A percentile compares a stretch with the other conserved stretches of the same genome.
Evolutionary conservation across 208 protist genomes (phyloP).

Genomic region (Trypanosoma rangeli): DNA sequence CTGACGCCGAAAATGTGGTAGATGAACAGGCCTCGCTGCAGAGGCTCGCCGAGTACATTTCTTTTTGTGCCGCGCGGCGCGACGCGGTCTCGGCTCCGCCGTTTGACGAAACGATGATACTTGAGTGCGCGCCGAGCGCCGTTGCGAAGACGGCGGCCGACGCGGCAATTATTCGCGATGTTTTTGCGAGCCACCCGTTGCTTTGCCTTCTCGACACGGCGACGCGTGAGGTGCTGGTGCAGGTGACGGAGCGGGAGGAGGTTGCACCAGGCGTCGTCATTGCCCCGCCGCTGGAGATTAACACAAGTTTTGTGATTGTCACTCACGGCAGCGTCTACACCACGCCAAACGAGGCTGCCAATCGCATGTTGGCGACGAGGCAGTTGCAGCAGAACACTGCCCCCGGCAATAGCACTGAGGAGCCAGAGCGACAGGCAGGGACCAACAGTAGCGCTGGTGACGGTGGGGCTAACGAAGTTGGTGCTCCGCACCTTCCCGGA

Average conservation of each 20-base stretch:
- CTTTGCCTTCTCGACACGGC: neutral
- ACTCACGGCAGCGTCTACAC: neutral
- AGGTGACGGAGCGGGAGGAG: constrained; percentile 1
- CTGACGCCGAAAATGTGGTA: neutral
- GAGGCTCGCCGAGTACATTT: neutral
- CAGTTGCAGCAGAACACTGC: neutral
- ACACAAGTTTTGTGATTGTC: neutral
- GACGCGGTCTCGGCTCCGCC: neutral
- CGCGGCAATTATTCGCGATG: neutral
- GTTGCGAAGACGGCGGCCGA: neutral
- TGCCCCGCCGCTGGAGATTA: neutral
- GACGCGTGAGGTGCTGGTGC: neutral
- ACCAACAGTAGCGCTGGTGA: neutral
- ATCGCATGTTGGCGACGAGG: neutral
- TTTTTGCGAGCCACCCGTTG: neutral
- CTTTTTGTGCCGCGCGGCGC: too few species aligned
- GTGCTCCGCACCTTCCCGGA: neutral
- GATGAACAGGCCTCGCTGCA: neutral
- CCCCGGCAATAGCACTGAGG: too few species aligned
- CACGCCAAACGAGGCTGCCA: neutral
- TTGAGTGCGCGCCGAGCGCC: neutral
- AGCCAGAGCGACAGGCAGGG: neutral
- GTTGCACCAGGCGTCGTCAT: constrained; percentile 3
- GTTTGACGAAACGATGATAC: neutral
- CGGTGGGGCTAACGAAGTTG: neutral